A percentile compares a stretch with the other conserved stretches of the same genome.
phyloP scores from a whole-genome alignment of 2,329 filamentous ascomycete genomes.

The Myrmaecium sp. region DNA sequence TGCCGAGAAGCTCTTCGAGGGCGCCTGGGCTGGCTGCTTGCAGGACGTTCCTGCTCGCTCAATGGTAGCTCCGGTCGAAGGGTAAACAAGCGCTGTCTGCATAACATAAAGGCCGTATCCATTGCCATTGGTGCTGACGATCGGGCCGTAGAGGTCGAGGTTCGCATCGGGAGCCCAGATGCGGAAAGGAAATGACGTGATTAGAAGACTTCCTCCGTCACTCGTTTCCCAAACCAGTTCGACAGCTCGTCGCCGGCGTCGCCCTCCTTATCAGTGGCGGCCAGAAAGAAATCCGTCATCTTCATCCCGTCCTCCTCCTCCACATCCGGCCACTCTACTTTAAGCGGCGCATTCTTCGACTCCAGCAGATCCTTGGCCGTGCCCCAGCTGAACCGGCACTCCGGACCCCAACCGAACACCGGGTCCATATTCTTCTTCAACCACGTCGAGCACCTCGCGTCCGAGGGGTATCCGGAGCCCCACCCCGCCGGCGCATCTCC shows the following conservation, averaged over 20 bases:
- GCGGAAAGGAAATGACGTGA: background rate
- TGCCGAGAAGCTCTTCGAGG: too few species aligned
- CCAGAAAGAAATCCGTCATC: conserved; percentile 60
- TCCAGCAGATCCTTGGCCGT: conserved; percentile 90
- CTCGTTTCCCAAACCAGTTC: conserved; percentile 67
- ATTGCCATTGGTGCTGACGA: too few species aligned
- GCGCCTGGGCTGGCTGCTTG: too few species aligned
- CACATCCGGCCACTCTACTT: conserved; percentile 75
- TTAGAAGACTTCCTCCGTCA: conserved; percentile 54
- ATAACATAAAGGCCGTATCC: too few species aligned
- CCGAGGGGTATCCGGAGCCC: conserved; percentile 90
- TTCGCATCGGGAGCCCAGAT: too few species aligned
- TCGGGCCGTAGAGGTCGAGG: too few species aligned
- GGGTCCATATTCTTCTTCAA: conserved; percentile 76
- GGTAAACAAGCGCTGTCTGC: too few species aligned
- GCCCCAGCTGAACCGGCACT: conserved; percentile 91
- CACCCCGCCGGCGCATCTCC: conserved; percentile 34
- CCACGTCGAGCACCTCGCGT: conserved; percentile 65
- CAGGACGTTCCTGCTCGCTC: too few species aligned
- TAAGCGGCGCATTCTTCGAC: conserved; percentile 45
- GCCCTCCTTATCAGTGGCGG: conserved; percentile 24
- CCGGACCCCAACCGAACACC: conserved; percentile 84
- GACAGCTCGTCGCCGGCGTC: conserved; percentile 49
- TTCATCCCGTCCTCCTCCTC: conserved; percentile 48
- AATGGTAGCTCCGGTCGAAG: too few species aligned